A percentile compares a stretch with the other conserved stretches of the same genome.
Conservation (phyloP, 345 rosid genomes). For the Syzygium oleosum region DNA sequence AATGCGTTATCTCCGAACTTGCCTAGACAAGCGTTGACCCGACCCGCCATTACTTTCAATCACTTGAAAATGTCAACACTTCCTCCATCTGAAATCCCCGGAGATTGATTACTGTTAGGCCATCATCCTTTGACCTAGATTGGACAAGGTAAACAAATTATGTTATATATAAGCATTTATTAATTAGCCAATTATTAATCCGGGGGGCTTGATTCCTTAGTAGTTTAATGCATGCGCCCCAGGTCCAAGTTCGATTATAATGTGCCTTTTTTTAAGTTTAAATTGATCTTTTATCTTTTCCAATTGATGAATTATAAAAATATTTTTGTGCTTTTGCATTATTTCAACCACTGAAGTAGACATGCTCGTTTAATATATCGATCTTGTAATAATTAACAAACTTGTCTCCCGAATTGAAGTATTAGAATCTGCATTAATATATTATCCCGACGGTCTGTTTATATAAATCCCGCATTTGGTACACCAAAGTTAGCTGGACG, state of each 20-base stretch:
- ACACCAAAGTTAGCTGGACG: not conserved
- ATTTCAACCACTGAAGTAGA: not conserved
- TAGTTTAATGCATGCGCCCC: not conserved
- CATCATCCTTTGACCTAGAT: not conserved
- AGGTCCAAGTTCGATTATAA: not conserved
- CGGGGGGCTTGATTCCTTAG: too few species aligned
- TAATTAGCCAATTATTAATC: not conserved
- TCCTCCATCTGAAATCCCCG: not conserved
- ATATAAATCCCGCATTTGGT: not conserved
- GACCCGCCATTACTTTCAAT: too few species aligned
- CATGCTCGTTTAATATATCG: not conserved
- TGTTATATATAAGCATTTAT: not conserved
- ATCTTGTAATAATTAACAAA: not conserved
- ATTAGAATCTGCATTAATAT: fast-evolving
- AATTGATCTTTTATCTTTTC: not conserved
- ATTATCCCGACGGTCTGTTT: not conserved
- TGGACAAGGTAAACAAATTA: too few species aligned
- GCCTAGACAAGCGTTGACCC: too few species aligned
- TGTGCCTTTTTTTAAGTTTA: not conserved
- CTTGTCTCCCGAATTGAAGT: not conserved
- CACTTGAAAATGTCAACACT: not conserved
- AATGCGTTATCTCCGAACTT: too few species aligned
- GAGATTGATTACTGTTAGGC: not conserved
- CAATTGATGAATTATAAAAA: not conserved
- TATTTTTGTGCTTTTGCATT: not conserved